Evolutionary conservation across 2,329 filamentous ascomycete genomes (phyloP), one percentile per base, ranked within the genome.

Genomic region (Nemania sp.): DNA sequence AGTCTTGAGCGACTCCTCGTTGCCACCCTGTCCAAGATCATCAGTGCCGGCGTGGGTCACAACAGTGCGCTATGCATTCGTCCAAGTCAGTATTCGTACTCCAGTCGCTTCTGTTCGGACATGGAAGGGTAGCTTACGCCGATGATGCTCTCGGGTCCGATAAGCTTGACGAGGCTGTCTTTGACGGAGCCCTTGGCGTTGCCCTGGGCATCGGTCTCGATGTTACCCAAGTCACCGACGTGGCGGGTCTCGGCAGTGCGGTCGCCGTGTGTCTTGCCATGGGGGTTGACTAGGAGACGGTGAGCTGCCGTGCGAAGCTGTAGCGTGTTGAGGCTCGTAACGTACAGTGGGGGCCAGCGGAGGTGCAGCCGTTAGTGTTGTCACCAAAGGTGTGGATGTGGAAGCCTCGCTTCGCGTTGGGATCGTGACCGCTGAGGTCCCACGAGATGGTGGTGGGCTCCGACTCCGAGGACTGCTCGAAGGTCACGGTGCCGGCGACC

Each of bases 341-440:
- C 91, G 77, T 83, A 96, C 92, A 99, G 85, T 99, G 95, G 80
- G 95, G 94, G 56, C 95, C 95, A 69, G 95, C 95, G 69, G 91
- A 96, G 69, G 94, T 98, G 90, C 95, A 99, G 79, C 95, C 95
- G 82, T 99, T 99, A 85, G 95, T 98, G 87, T 98, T 98, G 87
- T 98, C 95, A 78, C 95, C 95, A 75, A 97, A 99, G 79, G 95
- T 91, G 85, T 99, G 95, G 76, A 99, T 89, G 86, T 99, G 95
- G 86, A 98, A 92, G 80, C 92, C 95, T 81, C 95, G 94, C 88
- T 96, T 87, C 76, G 95, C 93, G 79, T 96, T 97, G 81, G 94
- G 75, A 77, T 98, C 93, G 81, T 97, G 84, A 81, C 95, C 94
- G 65, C 86, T 84, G 80, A 99, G 92, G 81, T 97, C 87, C 89